Conservation (phyloP, 2,329 filamentous ascomycete species). For the Phialophora expanda region DNA sequence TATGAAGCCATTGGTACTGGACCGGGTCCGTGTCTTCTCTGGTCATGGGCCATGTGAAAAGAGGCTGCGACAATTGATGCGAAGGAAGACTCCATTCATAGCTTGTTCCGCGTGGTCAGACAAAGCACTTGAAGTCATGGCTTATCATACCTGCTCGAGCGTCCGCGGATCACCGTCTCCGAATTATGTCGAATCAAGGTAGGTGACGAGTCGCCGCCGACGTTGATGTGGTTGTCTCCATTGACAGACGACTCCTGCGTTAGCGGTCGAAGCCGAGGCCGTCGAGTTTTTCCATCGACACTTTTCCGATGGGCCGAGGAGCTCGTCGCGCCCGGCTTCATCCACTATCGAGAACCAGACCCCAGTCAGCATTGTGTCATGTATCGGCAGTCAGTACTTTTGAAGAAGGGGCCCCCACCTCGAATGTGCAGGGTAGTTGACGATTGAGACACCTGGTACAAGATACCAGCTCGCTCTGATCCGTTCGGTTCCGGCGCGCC, state of each 20-base stretch:
- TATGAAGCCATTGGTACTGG: slow-evolving; percentile 35
- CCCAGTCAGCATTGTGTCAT: slow-evolving; percentile 4
- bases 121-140: background rate
- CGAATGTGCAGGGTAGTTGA: slow-evolving; percentile 34
- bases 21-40: slow-evolving; percentile 12
- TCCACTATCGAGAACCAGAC: slow-evolving; percentile 19
- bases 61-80: slow-evolving; percentile 12
- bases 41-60: slow-evolving; percentile 6
- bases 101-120: slow-evolving; percentile 10
- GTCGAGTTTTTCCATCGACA: slow-evolving; percentile 11
- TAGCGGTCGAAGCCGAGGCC: background rate
- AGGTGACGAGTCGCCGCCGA: slow-evolving; percentile 3
- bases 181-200: background rate
- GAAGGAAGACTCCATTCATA: slow-evolving; percentile 19
- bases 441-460: slow-evolving; percentile 39
- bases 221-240: slow-evolving; percentile 10
- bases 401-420: slow-evolving; percentile 18
- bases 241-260: background rate
- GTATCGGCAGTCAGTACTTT: background rate
- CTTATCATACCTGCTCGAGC: slow-evolving; percentile 11
- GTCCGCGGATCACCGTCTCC: slow-evolving; percentile 17
- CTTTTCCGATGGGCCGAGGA: slow-evolving; percentile 7
- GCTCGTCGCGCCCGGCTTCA: slow-evolving; percentile 11
- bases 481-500: slow-evolving; percentile 33
- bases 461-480: slow-evolving; percentile 33